A percentile compares a stretch with the other conserved stretches of the same genome.
Evolutionary conservation across 345 rosid species (phyloP).

Genomic region (Citrus reticulata): DNA sequence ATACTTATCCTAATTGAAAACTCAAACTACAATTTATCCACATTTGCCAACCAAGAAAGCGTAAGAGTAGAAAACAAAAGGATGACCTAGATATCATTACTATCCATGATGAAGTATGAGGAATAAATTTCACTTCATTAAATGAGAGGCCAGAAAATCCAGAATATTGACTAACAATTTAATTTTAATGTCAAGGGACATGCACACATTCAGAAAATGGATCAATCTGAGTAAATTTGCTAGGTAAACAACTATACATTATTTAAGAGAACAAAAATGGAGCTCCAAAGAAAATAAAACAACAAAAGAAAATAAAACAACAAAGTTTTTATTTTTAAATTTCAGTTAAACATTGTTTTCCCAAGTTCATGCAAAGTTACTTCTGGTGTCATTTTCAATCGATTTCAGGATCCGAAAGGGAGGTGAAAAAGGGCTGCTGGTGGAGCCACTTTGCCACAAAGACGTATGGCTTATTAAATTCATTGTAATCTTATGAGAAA

Average conservation of each 20-base stretch:
- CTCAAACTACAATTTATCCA: neutral
- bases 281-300: neutral
- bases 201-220: neutral
- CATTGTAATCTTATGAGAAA: neutral
- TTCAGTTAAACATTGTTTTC: too few species aligned
- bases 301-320: neutral
- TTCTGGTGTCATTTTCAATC: neutral
- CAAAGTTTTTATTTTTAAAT: neutral
- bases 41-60: neutral
- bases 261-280: neutral
- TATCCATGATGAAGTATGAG: neutral
- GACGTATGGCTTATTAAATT: neutral
- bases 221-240: neutral
- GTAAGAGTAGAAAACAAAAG: neutral
- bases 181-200: neutral
- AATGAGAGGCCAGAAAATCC: neutral
- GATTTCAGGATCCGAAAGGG: neutral
- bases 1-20: neutral
- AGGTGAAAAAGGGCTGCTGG: neutral
- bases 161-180: neutral
- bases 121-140: neutral
- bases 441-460: neutral
- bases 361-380: too few species aligned
- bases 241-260: neutral
- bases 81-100: neutral